Evolutionary conservation across 345 rosid species (phyloP).

Genomic region (Atalantia buxifolia): DNA sequence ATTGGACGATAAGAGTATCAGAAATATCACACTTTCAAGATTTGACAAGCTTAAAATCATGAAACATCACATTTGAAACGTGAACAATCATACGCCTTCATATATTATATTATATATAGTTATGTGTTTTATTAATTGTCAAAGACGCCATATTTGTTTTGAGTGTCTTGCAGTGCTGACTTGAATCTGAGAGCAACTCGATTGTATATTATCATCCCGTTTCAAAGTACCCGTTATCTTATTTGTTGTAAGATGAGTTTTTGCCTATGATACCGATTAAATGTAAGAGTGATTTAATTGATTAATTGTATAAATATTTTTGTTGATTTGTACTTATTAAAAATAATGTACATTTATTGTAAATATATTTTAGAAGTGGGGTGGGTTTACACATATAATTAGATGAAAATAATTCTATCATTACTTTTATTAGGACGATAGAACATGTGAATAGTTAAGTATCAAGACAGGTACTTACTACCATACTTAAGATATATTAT

Average conservation of each 20-base stretch:
- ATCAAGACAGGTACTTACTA: fast-evolving
- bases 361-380: no score
- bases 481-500: no score
- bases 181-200: not conserved
- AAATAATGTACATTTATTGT: no score
- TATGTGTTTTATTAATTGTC: not conserved
- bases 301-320: no score
- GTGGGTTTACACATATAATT: no score
- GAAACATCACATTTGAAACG: not conserved
- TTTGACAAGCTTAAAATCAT: slow-evolving; percentile 6
- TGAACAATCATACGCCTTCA: not conserved
- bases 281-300: no score
- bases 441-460: no score
- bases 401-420: no score
- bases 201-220: not conserved
- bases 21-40: slow-evolving; percentile 4
- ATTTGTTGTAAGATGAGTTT: not conserved
- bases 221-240: not conserved
- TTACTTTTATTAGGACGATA: fast-evolving
- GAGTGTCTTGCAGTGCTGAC: not conserved
- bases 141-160: not conserved
- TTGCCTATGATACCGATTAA: not conserved
- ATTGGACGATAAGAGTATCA: not conserved
- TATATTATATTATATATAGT: not conserved
- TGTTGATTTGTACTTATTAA: no score